Base-by-base conservation (phyloP, 345 rosid genomes). In the Adansonia digitata region DNA sequence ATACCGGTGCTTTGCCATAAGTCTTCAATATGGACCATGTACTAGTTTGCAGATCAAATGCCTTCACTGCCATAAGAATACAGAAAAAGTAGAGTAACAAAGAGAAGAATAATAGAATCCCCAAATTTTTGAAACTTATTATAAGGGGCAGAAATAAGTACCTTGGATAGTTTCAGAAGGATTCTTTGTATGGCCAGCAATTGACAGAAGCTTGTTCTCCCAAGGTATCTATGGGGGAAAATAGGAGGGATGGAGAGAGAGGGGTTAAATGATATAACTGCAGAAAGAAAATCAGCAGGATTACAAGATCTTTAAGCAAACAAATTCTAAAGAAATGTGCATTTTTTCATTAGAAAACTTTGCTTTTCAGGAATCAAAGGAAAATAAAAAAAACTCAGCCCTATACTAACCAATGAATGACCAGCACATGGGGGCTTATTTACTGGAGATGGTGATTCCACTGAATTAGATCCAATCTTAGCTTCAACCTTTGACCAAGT, bases 1-100 rank as follows among this genome's bases (percentile, higher is more conserved):
- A 42, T 92, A 96, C 98, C 88, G 98, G 99, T 56, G 93, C 80
- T 88, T 93, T 96, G 83, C 99, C 99, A 72, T 91, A 92, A 72
- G 97, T 93, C 92, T 89, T 93, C 78, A 96, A 83, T 80, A 77
- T 83, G 73, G 97, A 96, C 97, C 99, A 96, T 9, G 88, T 82
- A 81, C 74, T 78, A 70, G 88, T 87, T 74, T 86, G 91, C 65
- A 86, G 84, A 91, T 96, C 94, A 77, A 93, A 94, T 76, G 75
- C 89, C 86, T 85, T 96, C 85, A 93, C 98, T 96, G 97, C 74
- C 78, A 86, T 20, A 70, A 56, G 66, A 73, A 86, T 35, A 29
- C 20, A 73, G 57, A 60, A 29, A 26, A 27, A 37, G 61, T n/a
- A 34, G 27, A 40, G 10, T 5, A 56, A 63, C 27, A 13, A 27